phyloP scores from a whole-genome alignment of 345 rosid genomes.

The Limnanthes douglasii region DNA sequence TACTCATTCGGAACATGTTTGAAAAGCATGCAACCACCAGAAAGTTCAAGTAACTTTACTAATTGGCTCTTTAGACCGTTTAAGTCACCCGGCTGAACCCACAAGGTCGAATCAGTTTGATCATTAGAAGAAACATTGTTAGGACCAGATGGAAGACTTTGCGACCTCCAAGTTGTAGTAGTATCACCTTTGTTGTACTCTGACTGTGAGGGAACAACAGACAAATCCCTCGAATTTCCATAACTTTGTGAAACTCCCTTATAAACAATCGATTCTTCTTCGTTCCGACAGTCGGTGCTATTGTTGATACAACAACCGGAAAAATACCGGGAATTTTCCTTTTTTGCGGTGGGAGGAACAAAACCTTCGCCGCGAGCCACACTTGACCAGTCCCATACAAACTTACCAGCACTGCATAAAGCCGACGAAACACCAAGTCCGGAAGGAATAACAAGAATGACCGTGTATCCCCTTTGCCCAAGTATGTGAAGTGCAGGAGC shows the following conservation, averaged over 20 bases:
- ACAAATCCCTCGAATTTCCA: slow-evolving; percentile 44
- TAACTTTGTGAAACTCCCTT: slow-evolving; percentile 42
- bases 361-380: slow-evolving; percentile 96
- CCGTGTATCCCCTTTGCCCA: slow-evolving; percentile 84
- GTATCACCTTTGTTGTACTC: slow-evolving; percentile 17
- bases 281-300: slow-evolving; percentile 30
- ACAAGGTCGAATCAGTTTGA: slow-evolving; percentile 44
- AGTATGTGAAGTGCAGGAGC: slow-evolving; percentile 92
- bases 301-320: slow-evolving; percentile 29
- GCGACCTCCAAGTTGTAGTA: slow-evolving; percentile 24
- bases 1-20: slow-evolving; percentile 63
- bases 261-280: slow-evolving; percentile 65
- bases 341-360: slow-evolving; percentile 30
- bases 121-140: slow-evolving; percentile 39
- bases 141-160: slow-evolving; percentile 38
- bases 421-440: slow-evolving; percentile 79
- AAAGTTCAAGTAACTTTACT: slow-evolving; percentile 68
- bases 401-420: slow-evolving; percentile 74
- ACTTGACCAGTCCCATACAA: slow-evolving; percentile 97
- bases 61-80: slow-evolving; percentile 69
- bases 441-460: slow-evolving; percentile 82
- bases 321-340: slow-evolving; percentile 31
- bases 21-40: slow-evolving; percentile 74
- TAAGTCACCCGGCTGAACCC: slow-evolving; percentile 90
- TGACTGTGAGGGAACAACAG: slow-evolving; percentile 32